Evolutionary conservation across 1,139 yeast species (phyloP).

Genomic region (Saccharomycopsis crataegensis): DNA sequence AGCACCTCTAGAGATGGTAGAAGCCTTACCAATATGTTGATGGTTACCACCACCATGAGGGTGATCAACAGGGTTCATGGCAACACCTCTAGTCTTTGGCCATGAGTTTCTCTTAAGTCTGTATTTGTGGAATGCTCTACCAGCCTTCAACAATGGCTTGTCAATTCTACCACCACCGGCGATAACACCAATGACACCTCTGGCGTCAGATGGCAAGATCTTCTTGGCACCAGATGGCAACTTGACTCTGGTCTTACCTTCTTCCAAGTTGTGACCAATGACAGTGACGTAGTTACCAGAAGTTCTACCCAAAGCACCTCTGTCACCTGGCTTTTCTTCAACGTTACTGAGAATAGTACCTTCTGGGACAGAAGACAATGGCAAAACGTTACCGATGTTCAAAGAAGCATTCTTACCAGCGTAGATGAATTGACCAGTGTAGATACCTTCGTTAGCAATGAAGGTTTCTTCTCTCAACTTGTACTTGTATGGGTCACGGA

Average conservation of each 20-base stretch:
- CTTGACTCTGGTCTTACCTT: constrained; percentile 98
- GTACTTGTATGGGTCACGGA: constrained; percentile 99
- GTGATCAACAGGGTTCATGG: constrained; percentile 99
- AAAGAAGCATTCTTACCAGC: constrained; percentile 99
- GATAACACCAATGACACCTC: constrained; percentile 99
- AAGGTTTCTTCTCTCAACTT: constrained; percentile 97
- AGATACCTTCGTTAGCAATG: constrained; percentile 99
- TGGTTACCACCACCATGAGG: constrained; percentile 99
- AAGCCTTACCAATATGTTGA: constrained; percentile 99
- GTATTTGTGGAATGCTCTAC: constrained; percentile 99
- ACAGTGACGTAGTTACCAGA: constrained; percentile 99
- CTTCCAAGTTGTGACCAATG: constrained; percentile 98
- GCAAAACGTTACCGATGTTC: constrained; percentile 95
- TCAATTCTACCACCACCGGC: constrained; percentile 99
- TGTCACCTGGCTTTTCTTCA: constrained; percentile 99
- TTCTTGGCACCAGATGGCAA: constrained; percentile 99
- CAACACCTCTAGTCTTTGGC: constrained; percentile 99
- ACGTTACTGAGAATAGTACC: constrained; percentile 99
- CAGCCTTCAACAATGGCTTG: constrained; percentile 99
- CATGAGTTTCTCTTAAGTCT: constrained; percentile 98
- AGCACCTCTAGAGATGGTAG: constrained; percentile 99
- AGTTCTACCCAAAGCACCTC: constrained; percentile 99
- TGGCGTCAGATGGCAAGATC: constrained; percentile 88
- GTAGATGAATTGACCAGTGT: constrained; percentile 98
- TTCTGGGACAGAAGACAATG: constrained; percentile 96